Evolutionary conservation across 176 grass and related monocot species (phyloP).

Genomic region (Chrysopogon serrulatus): DNA sequence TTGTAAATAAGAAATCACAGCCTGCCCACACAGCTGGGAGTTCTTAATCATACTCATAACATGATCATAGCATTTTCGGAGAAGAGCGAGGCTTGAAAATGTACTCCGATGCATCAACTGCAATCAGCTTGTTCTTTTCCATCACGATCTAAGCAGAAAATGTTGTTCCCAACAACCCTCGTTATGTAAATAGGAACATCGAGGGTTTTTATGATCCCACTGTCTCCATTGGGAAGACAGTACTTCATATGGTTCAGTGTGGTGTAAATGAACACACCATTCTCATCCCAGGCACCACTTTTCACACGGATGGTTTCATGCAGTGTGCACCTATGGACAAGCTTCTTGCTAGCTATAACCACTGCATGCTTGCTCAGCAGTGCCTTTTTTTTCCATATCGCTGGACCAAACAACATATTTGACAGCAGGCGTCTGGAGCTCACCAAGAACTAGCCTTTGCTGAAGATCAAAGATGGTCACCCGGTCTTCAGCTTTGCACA

Average conservation of each 20-base stretch:
- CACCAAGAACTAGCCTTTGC: too few species aligned
- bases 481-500: too few species aligned
- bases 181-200: slow-evolving; percentile 95
- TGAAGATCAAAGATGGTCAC: too few species aligned
- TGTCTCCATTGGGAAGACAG: slow-evolving; percentile 93
- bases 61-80: slow-evolving; percentile 83
- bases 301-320: too few species aligned
- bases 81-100: slow-evolving; percentile 93
- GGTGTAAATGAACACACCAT: slow-evolving; percentile 82
- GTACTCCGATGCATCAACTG: slow-evolving; percentile 88
- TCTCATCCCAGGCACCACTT: too few species aligned
- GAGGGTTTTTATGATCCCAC: slow-evolving; percentile 89
- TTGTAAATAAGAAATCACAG: slow-evolving; percentile 87
- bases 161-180: slow-evolving; percentile 67
- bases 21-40: slow-evolving; percentile 56
- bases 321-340: too few species aligned
- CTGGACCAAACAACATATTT: too few species aligned
- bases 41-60: too few species aligned
- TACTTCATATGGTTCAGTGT: slow-evolving; percentile 99
- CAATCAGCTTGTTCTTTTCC: slow-evolving; percentile 74
- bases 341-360: too few species aligned
- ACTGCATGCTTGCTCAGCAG: too few species aligned
- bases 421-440: too few species aligned
- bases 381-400: too few species aligned
- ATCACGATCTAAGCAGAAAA: slow-evolving; percentile 90